Evolutionary conservation across 441 rosid genomes (phyloP).

Genomic region (Pelargonium fulgidum): DNA sequence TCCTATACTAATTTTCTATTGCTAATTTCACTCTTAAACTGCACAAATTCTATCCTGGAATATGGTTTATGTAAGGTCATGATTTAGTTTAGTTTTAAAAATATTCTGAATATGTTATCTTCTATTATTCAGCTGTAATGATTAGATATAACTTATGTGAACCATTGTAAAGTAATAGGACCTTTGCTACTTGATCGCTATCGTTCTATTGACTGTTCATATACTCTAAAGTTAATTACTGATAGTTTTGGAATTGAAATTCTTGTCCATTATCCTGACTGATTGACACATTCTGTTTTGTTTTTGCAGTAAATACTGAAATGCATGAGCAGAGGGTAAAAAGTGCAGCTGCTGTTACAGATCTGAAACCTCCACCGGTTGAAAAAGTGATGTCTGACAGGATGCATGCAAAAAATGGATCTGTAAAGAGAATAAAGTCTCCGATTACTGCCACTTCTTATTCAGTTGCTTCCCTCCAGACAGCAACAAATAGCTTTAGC

Average conservation of each 20-base stretch:
- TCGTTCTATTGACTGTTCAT: no score
- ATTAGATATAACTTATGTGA: no score
- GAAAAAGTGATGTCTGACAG: slow-evolving; percentile 58
- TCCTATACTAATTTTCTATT: no score
- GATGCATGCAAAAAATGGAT: slow-evolving; percentile 52
- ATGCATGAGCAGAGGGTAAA: slow-evolving; percentile 62
- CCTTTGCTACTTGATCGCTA: no score
- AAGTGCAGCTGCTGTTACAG: slow-evolving; percentile 56
- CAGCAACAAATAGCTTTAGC: slow-evolving; percentile 81
- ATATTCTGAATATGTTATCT: no score
- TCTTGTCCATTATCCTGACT: slow-evolving; percentile 8
- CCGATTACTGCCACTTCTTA: slow-evolving; percentile 75
- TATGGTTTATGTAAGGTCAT: no score
- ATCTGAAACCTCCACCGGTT: slow-evolving; percentile 63
- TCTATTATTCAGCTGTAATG: no score
- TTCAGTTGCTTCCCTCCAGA: slow-evolving; percentile 78
- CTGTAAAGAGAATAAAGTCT: slow-evolving; percentile 61
- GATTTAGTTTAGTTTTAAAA: no score
- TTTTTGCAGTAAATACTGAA: slow-evolving; percentile 36
- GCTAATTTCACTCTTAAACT: no score
- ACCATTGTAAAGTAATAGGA: no score
- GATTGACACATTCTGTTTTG: slow-evolving; percentile 9
- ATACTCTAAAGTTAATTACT: neutral
- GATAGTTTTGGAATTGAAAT: slow-evolving; percentile 31
- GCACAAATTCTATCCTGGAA: no score